Percentiles rank a stretch among this genome's conserved stretches.
phyloP scores from a whole-genome alignment of 768 basidiomycete species.

The Tubosaeta sp. region DNA sequence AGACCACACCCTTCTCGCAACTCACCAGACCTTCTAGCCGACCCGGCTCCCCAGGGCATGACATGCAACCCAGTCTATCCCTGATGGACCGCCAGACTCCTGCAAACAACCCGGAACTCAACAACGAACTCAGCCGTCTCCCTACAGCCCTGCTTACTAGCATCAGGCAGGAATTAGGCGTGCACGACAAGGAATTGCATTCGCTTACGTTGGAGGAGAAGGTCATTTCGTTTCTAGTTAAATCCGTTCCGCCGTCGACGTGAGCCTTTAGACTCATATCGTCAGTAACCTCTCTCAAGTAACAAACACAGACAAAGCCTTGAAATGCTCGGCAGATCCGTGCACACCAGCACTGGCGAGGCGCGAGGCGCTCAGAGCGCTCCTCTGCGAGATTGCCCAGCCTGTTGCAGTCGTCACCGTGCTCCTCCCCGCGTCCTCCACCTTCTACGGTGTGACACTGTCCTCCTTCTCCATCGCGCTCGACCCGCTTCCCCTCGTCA shows the following conservation, averaged over 20 bases:
- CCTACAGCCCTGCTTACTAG: conserved; percentile 30
- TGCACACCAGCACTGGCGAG: conserved; percentile 10
- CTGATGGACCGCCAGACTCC: conserved; percentile 46
- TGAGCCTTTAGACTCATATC: conserved; percentile 34
- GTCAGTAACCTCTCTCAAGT: no score
- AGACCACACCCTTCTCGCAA: conserved; percentile 41
- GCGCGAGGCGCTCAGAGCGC: conserved; percentile 46
- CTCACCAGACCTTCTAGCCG: conserved; percentile 57
- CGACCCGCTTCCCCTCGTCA: conserved; percentile 81
- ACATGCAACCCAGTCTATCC: conserved; percentile 57
- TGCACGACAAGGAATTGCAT: conserved; percentile 43
- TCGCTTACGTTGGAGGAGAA: conserved; percentile 53
- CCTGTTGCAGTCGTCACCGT: conserved; percentile 85
- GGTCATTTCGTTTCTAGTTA: conserved; percentile 34
- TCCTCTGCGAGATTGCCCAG: conserved; percentile 76
- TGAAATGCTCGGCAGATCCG: not conserved
- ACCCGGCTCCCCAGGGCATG: conserved; percentile 48
- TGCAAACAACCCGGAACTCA: conserved; percentile 23
- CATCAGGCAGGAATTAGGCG: conserved; percentile 41
- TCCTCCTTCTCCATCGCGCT: conserved; percentile 93
- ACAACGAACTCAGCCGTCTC: conserved; percentile 41
- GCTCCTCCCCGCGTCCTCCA: conserved; percentile 36
- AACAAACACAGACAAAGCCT: no score
- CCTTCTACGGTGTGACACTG: conserved; percentile 86
- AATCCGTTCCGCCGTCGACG: conserved; percentile 7